Evolutionary conservation across 192 early-diverging fungal genomes (phyloP).

Genomic region (Lunasporangiospora selenospora): DNA sequence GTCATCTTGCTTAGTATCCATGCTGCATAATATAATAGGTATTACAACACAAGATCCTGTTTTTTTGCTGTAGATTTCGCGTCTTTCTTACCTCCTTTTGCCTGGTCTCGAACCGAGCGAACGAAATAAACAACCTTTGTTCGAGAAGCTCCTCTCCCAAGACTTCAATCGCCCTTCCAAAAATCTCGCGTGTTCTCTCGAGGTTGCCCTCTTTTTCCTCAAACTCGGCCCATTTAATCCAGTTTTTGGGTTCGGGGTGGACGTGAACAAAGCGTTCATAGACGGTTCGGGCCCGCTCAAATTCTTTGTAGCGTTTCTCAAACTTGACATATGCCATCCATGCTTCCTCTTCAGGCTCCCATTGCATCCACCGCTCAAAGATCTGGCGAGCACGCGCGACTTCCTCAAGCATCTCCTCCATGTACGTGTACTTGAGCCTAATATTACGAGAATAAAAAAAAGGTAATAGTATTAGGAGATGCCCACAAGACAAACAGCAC

Average conservation of each 20-base stretch:
- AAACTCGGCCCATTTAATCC: slow-evolving; percentile 97
- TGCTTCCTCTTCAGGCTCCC: slow-evolving; percentile 92
- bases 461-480: neutral
- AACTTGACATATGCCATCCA: slow-evolving; percentile 97
- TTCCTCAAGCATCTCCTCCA: slow-evolving; percentile 98
- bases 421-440: slow-evolving; percentile 95
- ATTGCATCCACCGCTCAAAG: slow-evolving; percentile 99
- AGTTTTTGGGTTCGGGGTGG: slow-evolving; percentile 93
- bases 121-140: slow-evolving; percentile 93
- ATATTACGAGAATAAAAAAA: neutral
- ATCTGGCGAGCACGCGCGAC: slow-evolving; percentile 86
- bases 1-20: too few relatives aligned
- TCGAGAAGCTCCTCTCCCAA: slow-evolving; percentile 92
- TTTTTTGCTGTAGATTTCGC: too few relatives aligned
- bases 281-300: slow-evolving; percentile 79
- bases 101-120: slow-evolving; percentile 95
- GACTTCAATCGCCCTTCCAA: slow-evolving; percentile 83
- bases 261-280: slow-evolving; percentile 87
- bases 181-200: slow-evolving; percentile 87
- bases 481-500: neutral
- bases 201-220: slow-evolving; percentile 83
- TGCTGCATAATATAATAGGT: neutral
- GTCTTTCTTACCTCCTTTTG: slow-evolving; percentile 72
- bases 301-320: slow-evolving; percentile 88
- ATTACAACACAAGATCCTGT: too few relatives aligned